Evolutionary conservation across 768 basidiomycete species (phyloP), one percentile per base, ranked within the genome.

Genomic region (Rhodotorula kratochvilovae): DNA sequence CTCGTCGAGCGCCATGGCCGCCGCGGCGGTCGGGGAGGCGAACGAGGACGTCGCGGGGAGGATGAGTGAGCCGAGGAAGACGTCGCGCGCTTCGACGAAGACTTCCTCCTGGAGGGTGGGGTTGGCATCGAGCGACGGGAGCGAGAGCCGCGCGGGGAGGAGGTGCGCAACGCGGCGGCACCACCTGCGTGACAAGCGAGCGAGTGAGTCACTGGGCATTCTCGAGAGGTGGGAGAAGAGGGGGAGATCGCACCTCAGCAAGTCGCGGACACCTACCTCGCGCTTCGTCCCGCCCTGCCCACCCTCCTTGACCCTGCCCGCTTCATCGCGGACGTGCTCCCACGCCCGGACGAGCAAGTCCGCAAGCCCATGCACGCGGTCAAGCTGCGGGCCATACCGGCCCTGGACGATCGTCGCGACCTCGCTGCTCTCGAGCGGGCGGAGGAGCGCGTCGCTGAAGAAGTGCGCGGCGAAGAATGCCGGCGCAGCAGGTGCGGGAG

Each of bases 401-500:
- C 85, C 81, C 65, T 85, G 79, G 53, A 97, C 80, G 74, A 98
- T 94, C 36, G 81, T 81, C 33, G 82, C 82, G 46, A 97, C 83
- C 70, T 98, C 96, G 5, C 84, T 82, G 7, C 81, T 76, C 1
- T 85, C 84, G 0, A 91, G 91, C 0, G 87, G 81, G 1, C 82
- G 78, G 23, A 96, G 78, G 23, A 83, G 74, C 29, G 94, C 82
- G 70, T 94, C 90, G 59, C 84, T 81, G 77, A 91, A 94, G 77
- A 91, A 91, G 78, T 92, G 89, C 2, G 88, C 85, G 21, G 92
- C 92, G 76, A 90, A 89, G 82, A 97, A 99, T 2, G 84, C 83
- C 1, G 92, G 83, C 0, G 82, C 72, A 2, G 59, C 11, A 2
- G 51, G 29, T 0, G 45, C 15, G 17, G 54, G 13, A 0, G 53